Percentiles rank a stretch among this genome's conserved stretches.
phyloP scores from a whole-genome alignment of 2,329 filamentous ascomycete genomes.

The Ascosphaera pollenicola region DNA sequence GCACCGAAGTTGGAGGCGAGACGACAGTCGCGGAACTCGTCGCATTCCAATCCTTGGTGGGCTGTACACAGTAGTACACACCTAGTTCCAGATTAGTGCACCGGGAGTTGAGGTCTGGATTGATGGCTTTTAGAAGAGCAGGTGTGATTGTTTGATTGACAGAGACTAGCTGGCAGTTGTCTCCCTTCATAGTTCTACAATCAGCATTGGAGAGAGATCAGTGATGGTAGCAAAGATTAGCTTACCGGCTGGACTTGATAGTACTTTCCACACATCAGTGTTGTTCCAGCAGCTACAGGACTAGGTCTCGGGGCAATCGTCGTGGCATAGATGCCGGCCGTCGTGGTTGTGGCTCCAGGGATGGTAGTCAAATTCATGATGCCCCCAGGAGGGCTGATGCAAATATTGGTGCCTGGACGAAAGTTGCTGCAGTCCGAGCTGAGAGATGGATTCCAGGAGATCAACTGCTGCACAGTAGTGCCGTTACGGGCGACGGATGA shows the following conservation, averaged over 20 bases:
- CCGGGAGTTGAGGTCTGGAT: not conserved
- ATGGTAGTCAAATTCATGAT: not conserved
- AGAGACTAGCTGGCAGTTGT: not conserved
- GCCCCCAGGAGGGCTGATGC: not conserved
- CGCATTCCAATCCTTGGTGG: not conserved
- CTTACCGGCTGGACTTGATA: too few species aligned
- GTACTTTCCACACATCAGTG: slow-evolving; percentile 2
- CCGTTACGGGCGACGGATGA: not conserved
- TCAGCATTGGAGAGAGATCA: too few species aligned
- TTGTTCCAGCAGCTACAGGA: slow-evolving; percentile 2
- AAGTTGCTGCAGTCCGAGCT: slow-evolving; percentile 6
- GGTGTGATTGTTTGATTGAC: not conserved
- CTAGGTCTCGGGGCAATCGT: slow-evolving; percentile 1
- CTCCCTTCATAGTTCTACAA: not conserved
- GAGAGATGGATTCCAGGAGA: slow-evolving; percentile 6
- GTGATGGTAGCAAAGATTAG: too few species aligned
- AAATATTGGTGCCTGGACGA: not conserved
- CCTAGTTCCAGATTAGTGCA: not conserved
- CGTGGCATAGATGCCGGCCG: not conserved
- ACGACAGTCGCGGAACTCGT: not conserved
- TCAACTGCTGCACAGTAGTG: slow-evolving; percentile 4
- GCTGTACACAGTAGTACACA: not conserved
- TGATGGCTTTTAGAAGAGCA: not conserved
- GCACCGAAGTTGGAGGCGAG: not conserved
- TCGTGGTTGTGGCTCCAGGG: not conserved